Evolutionary conservation across 441 rosid species (phyloP), one percentile per base, ranked within the genome.

Genomic region (Erysimum pusillum): DNA sequence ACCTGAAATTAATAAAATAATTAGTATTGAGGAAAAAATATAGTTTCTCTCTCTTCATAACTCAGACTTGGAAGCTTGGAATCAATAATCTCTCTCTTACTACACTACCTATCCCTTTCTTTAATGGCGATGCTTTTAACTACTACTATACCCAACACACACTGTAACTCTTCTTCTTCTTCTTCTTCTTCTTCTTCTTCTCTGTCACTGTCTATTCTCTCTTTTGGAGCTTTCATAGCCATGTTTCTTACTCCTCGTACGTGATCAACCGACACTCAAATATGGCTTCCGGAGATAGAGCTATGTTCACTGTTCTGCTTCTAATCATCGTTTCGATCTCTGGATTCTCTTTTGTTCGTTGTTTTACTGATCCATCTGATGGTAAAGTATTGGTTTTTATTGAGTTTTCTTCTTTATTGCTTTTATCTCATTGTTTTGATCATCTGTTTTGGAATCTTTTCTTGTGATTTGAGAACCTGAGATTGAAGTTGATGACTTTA

Each of bases 291-390:
- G 70, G 42, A 53, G 67, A 63, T 17, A 46, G 58, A 39, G 76
- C 76, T 45, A 71, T 83, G 80, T 48, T 62, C 32, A 65, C 32
- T 42, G 67, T 63, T 76, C 49, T 77, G 9, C 4, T 76, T 81
- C 73, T 56, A 35, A 67, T 78, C 9, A 32, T 90, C 35, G 80
- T 73, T 62, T 67, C 42, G 73, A 74, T 85, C 83, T 85, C 71
- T 36, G 62, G 77, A 14, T 76, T 83, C 17, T 77, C 84, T 49
- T 31, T 77, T 56, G 93, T 86, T 77, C 88, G 51, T n/a, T 85
- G 89, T 83, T 74, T 76, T 70, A 95, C 98, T 65, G 98, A 95
- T 89, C 75, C 91, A 57, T 39, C 87, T 32, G 98, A 92, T 80
- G 96, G 99, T 95, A 91, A 39, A 54, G 78, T 18, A 39, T 34